Conservation (phyloP, 768 basidiomycete genomes). For the Lentinula guzmanii region DNA sequence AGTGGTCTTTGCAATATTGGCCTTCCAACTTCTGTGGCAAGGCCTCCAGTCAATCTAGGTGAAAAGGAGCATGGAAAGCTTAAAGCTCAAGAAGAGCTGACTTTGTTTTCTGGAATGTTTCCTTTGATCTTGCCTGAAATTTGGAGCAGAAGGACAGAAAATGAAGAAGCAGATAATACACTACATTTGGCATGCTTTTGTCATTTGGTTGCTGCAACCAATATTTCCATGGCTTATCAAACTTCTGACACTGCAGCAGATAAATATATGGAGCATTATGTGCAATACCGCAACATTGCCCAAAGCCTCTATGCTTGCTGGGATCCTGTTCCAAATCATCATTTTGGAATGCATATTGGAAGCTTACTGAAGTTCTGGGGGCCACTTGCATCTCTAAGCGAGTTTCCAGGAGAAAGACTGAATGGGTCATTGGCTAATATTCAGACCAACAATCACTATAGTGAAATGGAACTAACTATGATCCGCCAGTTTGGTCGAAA, state of each 20-base stretch:
- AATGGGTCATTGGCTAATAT: conserved; percentile 22
- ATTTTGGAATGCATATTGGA: conserved; percentile 27
- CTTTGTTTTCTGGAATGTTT: conserved; percentile 20
- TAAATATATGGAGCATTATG: conserved; percentile 16
- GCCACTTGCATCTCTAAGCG: conserved; percentile 20
- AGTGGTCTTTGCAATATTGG: conserved; percentile 16
- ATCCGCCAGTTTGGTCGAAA: too few species aligned
- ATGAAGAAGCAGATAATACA: conserved; percentile 2
- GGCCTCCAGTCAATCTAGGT: conserved; percentile 24
- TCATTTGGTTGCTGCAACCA: conserved; percentile 17
- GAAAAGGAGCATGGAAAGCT: conserved; percentile 25
- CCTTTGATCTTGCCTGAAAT: conserved; percentile 23
- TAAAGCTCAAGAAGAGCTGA: conserved; percentile 23
- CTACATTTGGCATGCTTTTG: conserved; percentile 15
- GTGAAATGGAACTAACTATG: conserved; percentile 2
- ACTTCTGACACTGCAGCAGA: conserved; percentile 16
- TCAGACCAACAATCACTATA: conserved; percentile 16
- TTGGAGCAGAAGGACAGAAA: conserved; percentile 13
- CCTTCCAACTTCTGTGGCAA: conserved; percentile 14
- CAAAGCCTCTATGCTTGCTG: conserved; percentile 16
- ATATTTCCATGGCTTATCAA: conserved; percentile 19
- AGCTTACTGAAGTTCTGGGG: conserved; percentile 23
- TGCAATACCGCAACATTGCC: conserved; percentile 15
- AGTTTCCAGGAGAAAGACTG: conserved; percentile 23
- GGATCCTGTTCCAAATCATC: conserved; percentile 23